Conservation (phyloP, 2,329 filamentous ascomycete genomes). For the Talaromyces funiculosus region DNA sequence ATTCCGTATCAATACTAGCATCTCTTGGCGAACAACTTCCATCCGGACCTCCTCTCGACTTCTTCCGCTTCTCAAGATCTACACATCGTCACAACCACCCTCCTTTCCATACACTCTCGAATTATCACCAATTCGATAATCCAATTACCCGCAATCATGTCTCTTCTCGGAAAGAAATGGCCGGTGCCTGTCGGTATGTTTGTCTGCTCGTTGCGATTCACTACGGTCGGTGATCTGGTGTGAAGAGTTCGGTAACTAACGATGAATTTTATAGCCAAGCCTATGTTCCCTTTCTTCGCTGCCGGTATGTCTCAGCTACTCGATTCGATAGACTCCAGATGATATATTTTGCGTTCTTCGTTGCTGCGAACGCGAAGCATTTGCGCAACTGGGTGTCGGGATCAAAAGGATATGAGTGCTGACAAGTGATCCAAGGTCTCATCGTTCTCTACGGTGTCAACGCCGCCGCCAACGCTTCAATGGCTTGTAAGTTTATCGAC, state of each 20-base stretch:
- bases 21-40: slow-evolving; percentile 21
- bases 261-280: slow-evolving; percentile 59
- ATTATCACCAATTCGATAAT: neutral
- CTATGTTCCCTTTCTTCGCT: slow-evolving; percentile 87
- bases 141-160: slow-evolving; percentile 47
- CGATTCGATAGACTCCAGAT: neutral
- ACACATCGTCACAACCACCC: slow-evolving; percentile 26
- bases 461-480: slow-evolving; percentile 69
- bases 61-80: slow-evolving; percentile 29
- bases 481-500: slow-evolving; percentile 63
- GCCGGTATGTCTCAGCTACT: slow-evolving; percentile 64
- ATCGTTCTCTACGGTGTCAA: slow-evolving; percentile 91
- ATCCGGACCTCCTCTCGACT: slow-evolving; percentile 32
- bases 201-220: neutral
- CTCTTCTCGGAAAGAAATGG: slow-evolving; percentile 80
- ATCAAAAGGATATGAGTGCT: slow-evolving; percentile 2
- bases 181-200: slow-evolving; percentile 69
- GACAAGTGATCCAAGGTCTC: slow-evolving; percentile 52
- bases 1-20: neutral
- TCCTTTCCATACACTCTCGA: neutral
- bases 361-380: neutral
- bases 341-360: neutral
- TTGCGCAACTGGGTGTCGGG: too few species aligned
- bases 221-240: neutral
- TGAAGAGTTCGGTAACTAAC: slow-evolving; percentile 26